Evolutionary conservation across 164 flowering plant genomes (phyloP).

Genomic region (Malania oleifera): DNA sequence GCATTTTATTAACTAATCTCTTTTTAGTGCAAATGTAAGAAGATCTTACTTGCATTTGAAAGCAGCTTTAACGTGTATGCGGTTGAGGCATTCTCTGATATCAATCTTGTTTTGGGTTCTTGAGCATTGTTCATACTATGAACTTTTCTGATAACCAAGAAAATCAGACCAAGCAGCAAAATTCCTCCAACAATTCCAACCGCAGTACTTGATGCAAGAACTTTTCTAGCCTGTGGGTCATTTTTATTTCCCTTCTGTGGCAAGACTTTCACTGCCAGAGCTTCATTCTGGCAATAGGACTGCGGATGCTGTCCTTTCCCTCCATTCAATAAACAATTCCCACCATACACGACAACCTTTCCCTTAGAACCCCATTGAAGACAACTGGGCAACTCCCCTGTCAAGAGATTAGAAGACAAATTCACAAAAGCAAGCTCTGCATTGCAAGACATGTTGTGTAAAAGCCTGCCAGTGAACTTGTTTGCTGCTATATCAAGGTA

Average conservation of each 20-base stretch:
- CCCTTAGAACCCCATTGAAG: constrained; percentile 7
- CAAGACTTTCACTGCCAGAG: constrained; percentile 37
- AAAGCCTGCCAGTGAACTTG: constrained; percentile 38
- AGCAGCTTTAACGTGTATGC: constrained; percentile 28
- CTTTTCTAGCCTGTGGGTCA: constrained; percentile 14
- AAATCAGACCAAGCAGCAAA: constrained; percentile 20
- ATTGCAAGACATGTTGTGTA: constrained; percentile 31
- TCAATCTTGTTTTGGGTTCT: constrained; percentile 22
- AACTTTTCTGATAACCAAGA: constrained; percentile 17
- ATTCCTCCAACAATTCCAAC: constrained; percentile 28
- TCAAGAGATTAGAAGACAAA: constrained; percentile 34
- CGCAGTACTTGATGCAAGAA: constrained; percentile 22
- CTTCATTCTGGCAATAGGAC: constrained; percentile 32
- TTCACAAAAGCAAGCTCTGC: constrained; percentile 31
- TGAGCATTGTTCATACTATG: neutral
- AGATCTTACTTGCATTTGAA: constrained; percentile 46
- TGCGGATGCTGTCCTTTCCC: constrained; percentile 25
- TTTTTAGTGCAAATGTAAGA: no score
- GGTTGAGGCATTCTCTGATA: constrained; percentile 25
- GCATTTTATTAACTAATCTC: no score
- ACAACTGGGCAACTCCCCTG: constrained; percentile 41
- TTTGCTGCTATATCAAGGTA: constrained; percentile 36
- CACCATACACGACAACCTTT: constrained; percentile 21
- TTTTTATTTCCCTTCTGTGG: constrained; percentile 18
- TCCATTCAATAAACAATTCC: constrained; percentile 31